These are phyloP conservation scores for Gymnopilus junonius DNA, from an alignment of 768 basidiomycete genomes.

Conservation along the genomic window DNA sequence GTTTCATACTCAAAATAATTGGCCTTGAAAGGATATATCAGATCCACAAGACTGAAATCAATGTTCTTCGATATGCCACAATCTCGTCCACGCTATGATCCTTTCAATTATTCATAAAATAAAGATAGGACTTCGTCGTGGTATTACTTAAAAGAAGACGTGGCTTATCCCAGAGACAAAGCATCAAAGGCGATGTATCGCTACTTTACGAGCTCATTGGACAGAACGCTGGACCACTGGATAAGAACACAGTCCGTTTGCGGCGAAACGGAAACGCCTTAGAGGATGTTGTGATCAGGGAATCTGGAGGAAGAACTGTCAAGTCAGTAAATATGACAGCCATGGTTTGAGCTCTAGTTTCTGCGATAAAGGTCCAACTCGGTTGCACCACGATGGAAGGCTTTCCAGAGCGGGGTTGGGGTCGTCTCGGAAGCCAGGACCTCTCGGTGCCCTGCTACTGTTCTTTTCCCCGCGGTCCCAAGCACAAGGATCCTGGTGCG, in stretches of 20 bases:
- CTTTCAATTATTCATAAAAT: conserved; percentile 17
- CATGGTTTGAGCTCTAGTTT: background rate
- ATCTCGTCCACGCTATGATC: conserved; percentile 11
- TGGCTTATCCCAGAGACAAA: no score
- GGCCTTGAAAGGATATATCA: conserved; percentile 14
- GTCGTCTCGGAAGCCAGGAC: background rate
- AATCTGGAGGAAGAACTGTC: no score
- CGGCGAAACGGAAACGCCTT: no score
- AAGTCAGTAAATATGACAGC: no score
- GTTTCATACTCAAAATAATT: conserved; percentile 4
- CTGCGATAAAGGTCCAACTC: conserved; percentile 3
- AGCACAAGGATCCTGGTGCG: no score
- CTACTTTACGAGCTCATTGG: no score
- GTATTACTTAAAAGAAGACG: conserved; percentile 5
- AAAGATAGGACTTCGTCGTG: conserved; percentile 13
- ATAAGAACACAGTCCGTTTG: no score
- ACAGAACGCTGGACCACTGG: no score
- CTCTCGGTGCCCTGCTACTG: no score
- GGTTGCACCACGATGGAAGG: conserved; percentile 3
- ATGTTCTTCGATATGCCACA: conserved; percentile 7
- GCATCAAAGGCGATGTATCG: no score
- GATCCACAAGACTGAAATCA: conserved; percentile 16
- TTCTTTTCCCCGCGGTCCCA: no score
- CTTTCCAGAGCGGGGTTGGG: conserved; percentile 8
- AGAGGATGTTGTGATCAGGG: no score